Conservation (phyloP, 345 rosid species). For the Garcia nutans region DNA sequence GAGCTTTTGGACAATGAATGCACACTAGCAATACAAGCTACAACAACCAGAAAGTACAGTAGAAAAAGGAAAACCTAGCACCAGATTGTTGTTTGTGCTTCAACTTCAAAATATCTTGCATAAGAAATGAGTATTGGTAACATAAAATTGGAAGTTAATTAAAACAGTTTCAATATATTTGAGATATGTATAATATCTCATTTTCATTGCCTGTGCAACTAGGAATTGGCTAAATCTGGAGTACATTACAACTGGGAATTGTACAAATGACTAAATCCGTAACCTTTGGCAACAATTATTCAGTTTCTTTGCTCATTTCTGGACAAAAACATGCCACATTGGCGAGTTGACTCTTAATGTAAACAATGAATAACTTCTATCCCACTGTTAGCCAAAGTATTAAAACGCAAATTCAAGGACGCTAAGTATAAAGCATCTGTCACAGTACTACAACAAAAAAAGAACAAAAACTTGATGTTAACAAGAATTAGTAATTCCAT, state of each 20-base stretch:
- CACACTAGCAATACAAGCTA: neutral
- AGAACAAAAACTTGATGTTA: too few species aligned
- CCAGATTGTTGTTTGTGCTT: neutral
- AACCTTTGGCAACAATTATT: neutral
- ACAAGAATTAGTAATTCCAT: too few species aligned
- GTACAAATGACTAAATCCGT: neutral
- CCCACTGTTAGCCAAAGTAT: too few species aligned
- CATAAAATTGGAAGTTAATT: too few species aligned
- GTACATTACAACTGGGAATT: neutral
- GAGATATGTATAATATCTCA: neutral
- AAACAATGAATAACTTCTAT: too few species aligned
- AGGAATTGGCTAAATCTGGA: neutral
- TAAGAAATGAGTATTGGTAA: neutral
- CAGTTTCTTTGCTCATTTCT: neutral
- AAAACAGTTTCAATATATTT: neutral
- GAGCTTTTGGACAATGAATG: neutral
- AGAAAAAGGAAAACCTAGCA: neutral
- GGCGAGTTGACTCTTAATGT: too few species aligned
- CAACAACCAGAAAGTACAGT: too few species aligned
- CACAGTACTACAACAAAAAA: too few species aligned
- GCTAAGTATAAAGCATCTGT: too few species aligned
- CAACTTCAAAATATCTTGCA: too few species aligned
- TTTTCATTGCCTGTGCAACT: neutral
- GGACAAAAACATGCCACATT: too few species aligned
- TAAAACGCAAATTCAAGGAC: too few species aligned